Evolutionary conservation across 768 basidiomycete species (phyloP).

Genomic region (Phlebiopsis gigantea): DNA sequence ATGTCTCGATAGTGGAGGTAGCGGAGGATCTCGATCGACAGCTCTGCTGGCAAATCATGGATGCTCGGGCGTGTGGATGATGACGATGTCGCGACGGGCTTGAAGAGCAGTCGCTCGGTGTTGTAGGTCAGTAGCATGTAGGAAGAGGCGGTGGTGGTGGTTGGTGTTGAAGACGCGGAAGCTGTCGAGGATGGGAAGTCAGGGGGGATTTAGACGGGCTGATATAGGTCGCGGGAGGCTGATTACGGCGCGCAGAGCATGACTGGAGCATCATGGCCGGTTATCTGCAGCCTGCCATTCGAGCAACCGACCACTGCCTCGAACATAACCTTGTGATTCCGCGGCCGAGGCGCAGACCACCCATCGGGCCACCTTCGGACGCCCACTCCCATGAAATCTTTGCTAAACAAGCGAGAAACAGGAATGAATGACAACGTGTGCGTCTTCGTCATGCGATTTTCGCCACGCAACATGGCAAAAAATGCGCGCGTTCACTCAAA

Average conservation of each 20-base stretch:
- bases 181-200: neutral
- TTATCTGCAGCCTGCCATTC: neutral
- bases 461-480: too few relatives aligned
- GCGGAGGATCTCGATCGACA: constrained; percentile 14
- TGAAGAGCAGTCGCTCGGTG: neutral
- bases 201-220: neutral
- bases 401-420: too few relatives aligned
- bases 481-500: too few relatives aligned
- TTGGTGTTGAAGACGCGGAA: neutral
- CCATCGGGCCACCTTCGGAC: neutral
- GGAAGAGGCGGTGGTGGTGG: neutral
- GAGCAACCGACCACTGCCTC: neutral
- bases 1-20: constrained; percentile 14
- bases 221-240: neutral
- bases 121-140: neutral
- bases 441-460: too few relatives aligned
- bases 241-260: neutral
- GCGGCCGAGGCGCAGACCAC: neutral
- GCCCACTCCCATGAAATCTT: neutral
- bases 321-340: neutral
- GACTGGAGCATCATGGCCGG: neutral
- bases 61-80: neutral
- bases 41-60: constrained; percentile 16
- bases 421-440: too few relatives aligned
- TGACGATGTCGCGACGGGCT: neutral